Evolutionary conservation across 2,329 filamentous ascomycete species (phyloP), one percentile per base, ranked within the genome.

Genomic region (Cucurbitaria berberidis): DNA sequence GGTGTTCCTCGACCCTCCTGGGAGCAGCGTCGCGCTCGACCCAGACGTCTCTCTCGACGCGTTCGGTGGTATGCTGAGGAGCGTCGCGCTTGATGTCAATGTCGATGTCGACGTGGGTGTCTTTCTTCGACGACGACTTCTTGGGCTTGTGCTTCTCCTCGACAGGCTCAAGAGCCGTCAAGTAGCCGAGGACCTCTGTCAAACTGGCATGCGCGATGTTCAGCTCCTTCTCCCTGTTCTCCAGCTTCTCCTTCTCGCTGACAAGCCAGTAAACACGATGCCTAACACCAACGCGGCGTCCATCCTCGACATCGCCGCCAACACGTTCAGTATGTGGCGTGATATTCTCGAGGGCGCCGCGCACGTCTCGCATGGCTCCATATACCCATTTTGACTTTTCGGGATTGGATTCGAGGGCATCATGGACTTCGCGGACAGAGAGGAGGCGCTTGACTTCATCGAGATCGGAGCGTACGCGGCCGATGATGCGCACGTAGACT

Each of bases 201-300:
- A 76, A 62, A 35, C 70, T 75, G 51, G 66, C 53, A 52, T 75
- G 72, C 24, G 68, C 68, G 21, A 68, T 57, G 34, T 50, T 53
- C 26, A 76, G 54, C 60, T 76, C 74, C 66, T 74, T 71, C 58
- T 72, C 68, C 9, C 70, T 44, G 55, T 72, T 71, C 58, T 73
- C 67, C 53, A 75, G 59, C 64, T 75, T 76, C 60, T 75, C 72
- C 64, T 73, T 70, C 57, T 75, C 72, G 66, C 72, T 73, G 53
- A 76, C 52, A 42, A 75, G 63, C 74, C 74, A 76, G 61, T 69
- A 67, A 29, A 76, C 54, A 26, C 74, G 66, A 59, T 74, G 70
- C 38, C 70, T 59, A 22, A 75, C 43, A n/a, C 73, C 72, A 27
- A 76, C 57, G n/a, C 72, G 61, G 39, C 69, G 67, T 22, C 74